Evolutionary conservation across 2,329 filamentous ascomycete species (phyloP).

Genomic region (Coniochaeta hoffmannii): DNA sequence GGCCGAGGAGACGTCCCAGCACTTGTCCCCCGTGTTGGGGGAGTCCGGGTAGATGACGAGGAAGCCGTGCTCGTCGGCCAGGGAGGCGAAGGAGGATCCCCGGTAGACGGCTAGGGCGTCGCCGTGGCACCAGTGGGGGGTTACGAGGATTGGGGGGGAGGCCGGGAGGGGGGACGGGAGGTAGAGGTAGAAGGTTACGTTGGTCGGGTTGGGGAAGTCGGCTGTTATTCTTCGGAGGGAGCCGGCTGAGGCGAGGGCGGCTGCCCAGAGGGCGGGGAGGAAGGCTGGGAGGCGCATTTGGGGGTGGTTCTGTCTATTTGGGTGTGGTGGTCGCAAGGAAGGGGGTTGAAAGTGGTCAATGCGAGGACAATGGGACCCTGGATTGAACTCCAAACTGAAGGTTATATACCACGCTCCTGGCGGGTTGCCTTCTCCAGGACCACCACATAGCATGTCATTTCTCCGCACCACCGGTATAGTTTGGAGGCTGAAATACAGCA

Average conservation of each 20-base stretch:
- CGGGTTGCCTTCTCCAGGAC: not conserved
- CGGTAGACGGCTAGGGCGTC: constrained; percentile 38
- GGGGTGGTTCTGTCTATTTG: not conserved
- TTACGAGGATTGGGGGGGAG: constrained; percentile 42
- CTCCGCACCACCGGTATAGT: not conserved
- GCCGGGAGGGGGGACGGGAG: constrained; percentile 33
- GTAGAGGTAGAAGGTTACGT: constrained; percentile 40
- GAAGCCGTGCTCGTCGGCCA: constrained; percentile 44
- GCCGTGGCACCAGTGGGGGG: constrained; percentile 46
- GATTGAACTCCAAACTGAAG: not conserved
- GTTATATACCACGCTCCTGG: not conserved
- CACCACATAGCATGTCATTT: not conserved
- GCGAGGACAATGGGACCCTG: too few species aligned
- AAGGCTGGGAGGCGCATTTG: not conserved
- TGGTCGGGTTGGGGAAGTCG: constrained; percentile 34
- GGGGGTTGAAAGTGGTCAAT: too few species aligned
- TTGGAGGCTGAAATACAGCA: not conserved
- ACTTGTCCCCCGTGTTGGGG: constrained; percentile 26
- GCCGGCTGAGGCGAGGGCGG: not conserved
- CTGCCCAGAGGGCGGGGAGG: not conserved
- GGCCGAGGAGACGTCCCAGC: constrained; percentile 48
- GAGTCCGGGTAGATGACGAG: constrained; percentile 30
- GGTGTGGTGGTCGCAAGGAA: too few species aligned
- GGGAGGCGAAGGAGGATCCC: constrained; percentile 39
- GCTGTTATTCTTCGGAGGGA: constrained; percentile 4